A percentile compares a stretch with the other conserved stretches of the same genome.
Evolutionary conservation across 441 rosid genomes (phyloP).

Genomic region (Gossypium laxum): DNA sequence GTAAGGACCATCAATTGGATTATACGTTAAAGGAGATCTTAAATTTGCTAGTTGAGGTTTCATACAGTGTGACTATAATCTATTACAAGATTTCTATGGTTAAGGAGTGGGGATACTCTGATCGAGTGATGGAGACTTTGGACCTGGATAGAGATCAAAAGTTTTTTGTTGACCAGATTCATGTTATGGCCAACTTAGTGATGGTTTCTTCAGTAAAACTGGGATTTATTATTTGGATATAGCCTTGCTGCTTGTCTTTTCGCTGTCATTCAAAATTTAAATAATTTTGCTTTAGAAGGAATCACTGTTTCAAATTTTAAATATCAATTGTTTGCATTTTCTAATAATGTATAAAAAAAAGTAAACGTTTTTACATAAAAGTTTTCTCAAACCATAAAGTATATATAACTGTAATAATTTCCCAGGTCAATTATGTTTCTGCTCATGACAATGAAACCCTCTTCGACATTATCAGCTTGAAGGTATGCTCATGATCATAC

Average conservation of each 20-base stretch:
- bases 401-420: conserved; percentile 20
- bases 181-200: not conserved
- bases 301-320: not conserved
- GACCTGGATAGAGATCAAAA: not conserved
- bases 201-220: not conserved
- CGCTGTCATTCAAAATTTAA: not conserved
- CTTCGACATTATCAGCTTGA: conserved; percentile 74
- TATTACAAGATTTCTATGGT: not conserved
- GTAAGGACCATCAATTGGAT: not conserved
- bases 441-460: conserved; percentile 99
- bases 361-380: not conserved
- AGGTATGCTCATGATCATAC: conserved; percentile 37
- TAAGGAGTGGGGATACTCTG: not conserved
- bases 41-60: not conserved
- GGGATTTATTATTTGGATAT: not conserved
- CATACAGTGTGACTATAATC: not conserved
- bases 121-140: not conserved
- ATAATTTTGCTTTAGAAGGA: no score
- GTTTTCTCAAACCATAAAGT: conserved; percentile 2
- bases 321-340: not conserved
- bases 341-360: not conserved
- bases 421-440: conserved; percentile 84
- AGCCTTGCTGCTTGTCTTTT: not conserved
- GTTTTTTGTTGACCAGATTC: not conserved
- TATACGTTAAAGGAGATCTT: not conserved